Conservation (phyloP, 1,284 basidiomycete genomes). For the Coriolopsis trogii region DNA sequence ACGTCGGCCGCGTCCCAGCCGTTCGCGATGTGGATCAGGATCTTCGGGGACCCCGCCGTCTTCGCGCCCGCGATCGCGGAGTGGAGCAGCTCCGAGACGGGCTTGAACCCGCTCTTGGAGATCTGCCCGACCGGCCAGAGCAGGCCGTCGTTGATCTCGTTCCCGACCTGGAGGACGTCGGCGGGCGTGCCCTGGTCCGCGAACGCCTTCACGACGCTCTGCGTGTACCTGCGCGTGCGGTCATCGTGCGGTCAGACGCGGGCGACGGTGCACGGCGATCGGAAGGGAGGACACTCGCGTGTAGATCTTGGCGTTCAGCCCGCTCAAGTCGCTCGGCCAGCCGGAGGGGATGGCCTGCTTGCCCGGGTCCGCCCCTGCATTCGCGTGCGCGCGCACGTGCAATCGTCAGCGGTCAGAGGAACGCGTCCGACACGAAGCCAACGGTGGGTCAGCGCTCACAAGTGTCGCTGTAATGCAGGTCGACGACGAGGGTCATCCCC, state of each 20-base stretch:
- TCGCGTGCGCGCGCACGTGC: neutral
- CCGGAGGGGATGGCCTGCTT: conserved; percentile 59
- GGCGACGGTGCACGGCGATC: neutral
- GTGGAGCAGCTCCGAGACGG: conserved; percentile 60
- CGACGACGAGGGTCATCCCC: conserved; percentile 56
- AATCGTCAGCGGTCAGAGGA: neutral
- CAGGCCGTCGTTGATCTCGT: conserved; percentile 64
- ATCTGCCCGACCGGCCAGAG: conserved; percentile 63
- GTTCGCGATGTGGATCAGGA: conserved; percentile 63
- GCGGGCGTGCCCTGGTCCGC: conserved; percentile 54
- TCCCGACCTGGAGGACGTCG: conserved; percentile 57
- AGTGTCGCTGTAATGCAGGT: conserved; percentile 66
- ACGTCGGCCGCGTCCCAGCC: conserved; percentile 56
- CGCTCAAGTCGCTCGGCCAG: conserved; percentile 55
- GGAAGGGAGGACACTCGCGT: conserved; percentile 38
- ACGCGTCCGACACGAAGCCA: too few relatives aligned
- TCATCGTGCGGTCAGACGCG: too few relatives aligned
- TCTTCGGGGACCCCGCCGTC: conserved; percentile 50
- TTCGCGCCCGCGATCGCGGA: conserved; percentile 51
- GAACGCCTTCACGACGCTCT: conserved; percentile 54
- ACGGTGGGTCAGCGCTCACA: too few relatives aligned
- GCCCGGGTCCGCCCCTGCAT: conserved; percentile 62
- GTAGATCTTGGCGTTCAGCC: conserved; percentile 56
- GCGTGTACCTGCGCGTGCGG: conserved; percentile 47
- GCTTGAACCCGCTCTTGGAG: conserved; percentile 53